Evolutionary conservation across 1,284 basidiomycete genomes (phyloP).

Genomic region (Trametes versicolor): DNA sequence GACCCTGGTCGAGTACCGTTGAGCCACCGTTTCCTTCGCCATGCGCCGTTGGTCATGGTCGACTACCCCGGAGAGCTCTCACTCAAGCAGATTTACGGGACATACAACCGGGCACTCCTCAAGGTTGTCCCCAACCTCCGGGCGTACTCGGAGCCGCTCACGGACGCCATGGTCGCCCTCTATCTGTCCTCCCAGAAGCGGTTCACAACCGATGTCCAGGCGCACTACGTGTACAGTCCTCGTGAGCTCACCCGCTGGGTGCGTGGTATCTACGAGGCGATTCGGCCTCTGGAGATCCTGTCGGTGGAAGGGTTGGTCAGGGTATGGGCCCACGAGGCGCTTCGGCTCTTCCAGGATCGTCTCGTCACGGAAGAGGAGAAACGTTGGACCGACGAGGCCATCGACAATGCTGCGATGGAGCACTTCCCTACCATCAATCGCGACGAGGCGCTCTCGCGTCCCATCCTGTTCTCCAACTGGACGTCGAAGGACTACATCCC

Average conservation of each 20-base stretch:
- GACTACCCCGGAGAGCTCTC: slow-evolving; percentile 99
- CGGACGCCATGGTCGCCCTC: slow-evolving; percentile 97
- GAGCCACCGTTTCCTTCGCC: slow-evolving; percentile 95
- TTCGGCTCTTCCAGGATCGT: slow-evolving; percentile 98
- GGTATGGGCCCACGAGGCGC: slow-evolving; percentile 98
- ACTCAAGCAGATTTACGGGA: slow-evolving; percentile 98
- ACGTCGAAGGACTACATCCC: slow-evolving; percentile 97
- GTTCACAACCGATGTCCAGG: slow-evolving; percentile 96
- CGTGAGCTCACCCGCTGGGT: slow-evolving; percentile 99
- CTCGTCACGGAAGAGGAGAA: slow-evolving; percentile 93
- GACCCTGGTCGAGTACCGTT: slow-evolving; percentile 99
- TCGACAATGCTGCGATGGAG: slow-evolving; percentile 85
- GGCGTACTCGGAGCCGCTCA: slow-evolving; percentile 94
- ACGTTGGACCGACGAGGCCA: slow-evolving; percentile 93
- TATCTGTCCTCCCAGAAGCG: slow-evolving; percentile 94
- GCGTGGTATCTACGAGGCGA: slow-evolving; percentile 96
- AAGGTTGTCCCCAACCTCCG: slow-evolving; percentile 96
- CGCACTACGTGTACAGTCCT: slow-evolving; percentile 99
- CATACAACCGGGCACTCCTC: slow-evolving; percentile 96
- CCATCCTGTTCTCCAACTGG: slow-evolving; percentile 99
- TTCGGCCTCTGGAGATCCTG: slow-evolving; percentile 91
- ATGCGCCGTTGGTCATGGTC: slow-evolving; percentile 99
- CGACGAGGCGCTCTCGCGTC: slow-evolving; percentile 85
- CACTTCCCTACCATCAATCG: slow-evolving; percentile 95
- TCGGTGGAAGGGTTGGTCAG: slow-evolving; percentile 95